These are phyloP conservation scores for Phytophthora crassamura DNA, from an alignment of 352 stramenopile genomes.

Conservation along the genomic window DNA sequence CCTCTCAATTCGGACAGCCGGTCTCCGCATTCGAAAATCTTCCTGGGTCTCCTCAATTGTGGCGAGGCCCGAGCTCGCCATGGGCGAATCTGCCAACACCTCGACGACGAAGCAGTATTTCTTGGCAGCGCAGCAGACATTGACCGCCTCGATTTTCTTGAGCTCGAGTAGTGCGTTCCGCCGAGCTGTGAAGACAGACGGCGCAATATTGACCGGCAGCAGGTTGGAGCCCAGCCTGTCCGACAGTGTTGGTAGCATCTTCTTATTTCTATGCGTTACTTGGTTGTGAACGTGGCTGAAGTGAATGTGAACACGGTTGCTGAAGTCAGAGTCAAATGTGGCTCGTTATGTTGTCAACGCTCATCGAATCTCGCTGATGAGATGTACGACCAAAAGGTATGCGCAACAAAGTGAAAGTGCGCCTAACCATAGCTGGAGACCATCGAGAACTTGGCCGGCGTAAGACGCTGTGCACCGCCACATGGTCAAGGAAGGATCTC, in stretches of 20 bases:
- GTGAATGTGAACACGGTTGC: too few species aligned
- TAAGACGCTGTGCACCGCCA: too few species aligned
- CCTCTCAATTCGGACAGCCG: slow-evolving; percentile 25
- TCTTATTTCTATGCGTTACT: too few species aligned
- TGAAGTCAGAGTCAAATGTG: too few species aligned
- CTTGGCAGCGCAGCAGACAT: slow-evolving; percentile 12
- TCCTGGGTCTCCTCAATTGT: not conserved
- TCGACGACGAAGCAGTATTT: slow-evolving; percentile 26
- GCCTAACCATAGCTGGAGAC: too few species aligned
- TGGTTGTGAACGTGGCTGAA: too few species aligned
- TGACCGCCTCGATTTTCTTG: slow-evolving; percentile 24
- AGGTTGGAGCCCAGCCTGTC: slow-evolving; percentile 25
- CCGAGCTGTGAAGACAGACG: slow-evolving; percentile 7
- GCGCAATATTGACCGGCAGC: slow-evolving; percentile 11
- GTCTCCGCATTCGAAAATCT: slow-evolving; percentile 7
- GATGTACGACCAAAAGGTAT: too few species aligned
- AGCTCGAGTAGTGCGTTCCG: slow-evolving; percentile 32
- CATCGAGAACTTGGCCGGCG: too few species aligned
- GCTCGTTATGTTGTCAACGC: too few species aligned
- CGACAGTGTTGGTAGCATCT: slow-evolving; percentile 32
- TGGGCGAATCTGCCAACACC: slow-evolving; percentile 21
- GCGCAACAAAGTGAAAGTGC: too few species aligned
- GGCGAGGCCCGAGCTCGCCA: not conserved
- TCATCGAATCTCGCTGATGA: too few species aligned
- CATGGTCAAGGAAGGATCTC: too few species aligned